A percentile compares a stretch with the other conserved stretches of the same genome.
Evolutionary conservation across 208 protist species (phyloP).

Genomic region (Acanthamoeba sp.): DNA sequence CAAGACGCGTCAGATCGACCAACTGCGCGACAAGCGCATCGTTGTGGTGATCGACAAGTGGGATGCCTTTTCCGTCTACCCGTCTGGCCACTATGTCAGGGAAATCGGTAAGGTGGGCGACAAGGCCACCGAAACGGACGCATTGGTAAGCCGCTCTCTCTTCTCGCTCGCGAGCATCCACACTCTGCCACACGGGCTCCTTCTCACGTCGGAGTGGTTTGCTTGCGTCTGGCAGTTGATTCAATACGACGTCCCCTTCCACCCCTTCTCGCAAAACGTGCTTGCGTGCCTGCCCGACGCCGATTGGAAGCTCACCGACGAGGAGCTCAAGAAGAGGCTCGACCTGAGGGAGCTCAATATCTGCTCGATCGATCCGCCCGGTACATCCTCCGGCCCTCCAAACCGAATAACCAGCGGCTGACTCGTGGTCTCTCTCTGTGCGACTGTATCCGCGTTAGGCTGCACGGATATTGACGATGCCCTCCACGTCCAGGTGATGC

Average conservation of each 20-base stretch:
- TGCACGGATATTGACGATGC: conserved; percentile 93
- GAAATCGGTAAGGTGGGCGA: conserved; percentile 95
- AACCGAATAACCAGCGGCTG: too few relatives aligned
- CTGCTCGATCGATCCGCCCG: conserved; percentile 94
- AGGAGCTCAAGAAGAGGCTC: conserved; percentile 90
- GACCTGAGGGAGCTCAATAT: conserved; percentile 94
- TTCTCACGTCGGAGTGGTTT: too few relatives aligned
- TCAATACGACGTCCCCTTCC: conserved; percentile 91
- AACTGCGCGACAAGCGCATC: conserved; percentile 93
- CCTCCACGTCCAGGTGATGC: conserved; percentile 80
- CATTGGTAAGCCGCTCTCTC: neutral
- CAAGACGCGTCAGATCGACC: conserved; percentile 54
- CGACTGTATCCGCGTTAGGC: conserved; percentile 83
- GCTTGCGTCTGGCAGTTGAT: conserved; percentile 92
- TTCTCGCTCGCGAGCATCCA: neutral
- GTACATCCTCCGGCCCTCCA: too few relatives aligned
- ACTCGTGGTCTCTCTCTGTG: neutral
- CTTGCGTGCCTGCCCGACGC: conserved; percentile 66
- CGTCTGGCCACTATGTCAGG: conserved; percentile 95
- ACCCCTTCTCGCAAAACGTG: conserved; percentile 75
- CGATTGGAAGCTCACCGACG: conserved; percentile 73
- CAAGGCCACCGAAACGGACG: conserved; percentile 91
- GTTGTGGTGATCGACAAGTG: conserved; percentile 97
- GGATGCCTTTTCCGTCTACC: conserved; percentile 93
- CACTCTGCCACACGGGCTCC: too few relatives aligned